phyloP scores from a whole-genome alignment of 352 stramenopile species.

The Globisporangium paroecandrum region DNA sequence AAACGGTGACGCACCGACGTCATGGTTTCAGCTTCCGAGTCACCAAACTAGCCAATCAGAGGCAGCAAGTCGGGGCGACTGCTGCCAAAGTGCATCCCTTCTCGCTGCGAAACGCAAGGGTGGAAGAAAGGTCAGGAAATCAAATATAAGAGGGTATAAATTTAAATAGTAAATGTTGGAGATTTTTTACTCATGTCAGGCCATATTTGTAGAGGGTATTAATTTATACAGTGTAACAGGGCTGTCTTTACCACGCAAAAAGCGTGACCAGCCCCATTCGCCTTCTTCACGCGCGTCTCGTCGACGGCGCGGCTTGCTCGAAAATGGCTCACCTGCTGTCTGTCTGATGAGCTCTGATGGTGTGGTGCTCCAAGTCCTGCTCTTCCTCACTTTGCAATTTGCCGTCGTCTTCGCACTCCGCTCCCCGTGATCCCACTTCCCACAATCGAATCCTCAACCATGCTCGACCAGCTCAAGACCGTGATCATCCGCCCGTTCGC shows the following conservation, averaged over 20 bases:
- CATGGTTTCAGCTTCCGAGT: slow-evolving; percentile 18
- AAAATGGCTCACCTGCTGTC: slow-evolving; percentile 2
- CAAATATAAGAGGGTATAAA: background rate
- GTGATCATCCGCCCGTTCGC: slow-evolving; percentile 38
- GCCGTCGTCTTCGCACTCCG: background rate
- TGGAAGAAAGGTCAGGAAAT: background rate
- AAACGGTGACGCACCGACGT: slow-evolving; percentile 28
- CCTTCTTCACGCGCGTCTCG: slow-evolving; percentile 2
- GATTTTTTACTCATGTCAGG: no score
- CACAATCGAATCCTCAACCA: slow-evolving; percentile 14
- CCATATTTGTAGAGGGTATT: background rate
- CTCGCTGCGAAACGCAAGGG: background rate
- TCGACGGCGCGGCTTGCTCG: background rate
- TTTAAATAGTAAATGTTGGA: no score
- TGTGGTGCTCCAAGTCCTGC: no score
- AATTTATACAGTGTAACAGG: background rate
- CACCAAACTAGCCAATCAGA: slow-evolving; percentile 30
- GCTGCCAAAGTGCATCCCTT: slow-evolving; percentile 18
- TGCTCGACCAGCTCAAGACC: slow-evolving; percentile 78
- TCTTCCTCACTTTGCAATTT: slow-evolving; percentile 43
- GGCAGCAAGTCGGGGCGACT: slow-evolving; percentile 13
- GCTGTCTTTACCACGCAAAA: background rate
- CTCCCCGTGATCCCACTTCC: background rate
- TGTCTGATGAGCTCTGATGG: background rate
- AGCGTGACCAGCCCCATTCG: slow-evolving; percentile 4